phyloP scores from a whole-genome alignment of 2,329 filamentous ascomycete species.

The Dothistroma pini region DNA sequence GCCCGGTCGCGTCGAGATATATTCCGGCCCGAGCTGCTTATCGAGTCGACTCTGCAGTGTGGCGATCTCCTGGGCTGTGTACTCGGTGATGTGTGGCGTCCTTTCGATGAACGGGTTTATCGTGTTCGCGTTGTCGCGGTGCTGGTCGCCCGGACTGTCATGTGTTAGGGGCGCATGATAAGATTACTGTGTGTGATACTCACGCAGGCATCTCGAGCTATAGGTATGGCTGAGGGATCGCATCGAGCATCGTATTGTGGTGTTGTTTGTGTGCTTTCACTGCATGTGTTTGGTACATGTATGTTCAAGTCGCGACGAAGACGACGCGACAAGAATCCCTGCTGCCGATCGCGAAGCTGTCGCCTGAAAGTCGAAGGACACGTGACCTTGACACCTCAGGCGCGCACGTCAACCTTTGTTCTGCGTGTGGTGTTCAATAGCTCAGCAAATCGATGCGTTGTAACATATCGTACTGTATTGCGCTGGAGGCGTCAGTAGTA shows the following conservation, averaged over 20 bases:
- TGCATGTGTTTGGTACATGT: constrained; percentile 1
- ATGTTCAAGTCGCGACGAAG: constrained; percentile 7
- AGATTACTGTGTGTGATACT: constrained; percentile 6
- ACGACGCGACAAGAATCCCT: not conserved
- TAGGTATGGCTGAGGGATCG: not conserved
- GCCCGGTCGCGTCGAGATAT: constrained; percentile 81
- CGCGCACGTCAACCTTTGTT: constrained; percentile 9
- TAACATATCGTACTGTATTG: no score
- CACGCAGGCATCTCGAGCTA: constrained; percentile 32
- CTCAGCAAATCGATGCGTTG: not conserved
- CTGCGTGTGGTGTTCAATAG: constrained; percentile 18
- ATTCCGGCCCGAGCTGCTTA: constrained; percentile 93
- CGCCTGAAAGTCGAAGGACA: constrained; percentile 2
- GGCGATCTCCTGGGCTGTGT: constrained; percentile 85
- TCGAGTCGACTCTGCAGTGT: constrained; percentile 82
- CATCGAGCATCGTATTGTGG: constrained; percentile 5
- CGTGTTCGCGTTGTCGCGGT: constrained; percentile 38
- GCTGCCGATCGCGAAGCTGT: constrained; percentile 1
- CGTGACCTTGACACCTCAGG: constrained; percentile 5
- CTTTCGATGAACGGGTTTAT: constrained; percentile 78
- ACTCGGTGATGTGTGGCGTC: constrained; percentile 67
- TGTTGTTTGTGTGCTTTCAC: constrained; percentile 8
- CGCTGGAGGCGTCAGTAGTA: no score
- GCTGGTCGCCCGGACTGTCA: constrained; percentile 36
- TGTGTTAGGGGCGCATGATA: constrained; percentile 10